Conservation (phyloP, 1,284 basidiomycete genomes). For the Marasmius tenuissimus region DNA sequence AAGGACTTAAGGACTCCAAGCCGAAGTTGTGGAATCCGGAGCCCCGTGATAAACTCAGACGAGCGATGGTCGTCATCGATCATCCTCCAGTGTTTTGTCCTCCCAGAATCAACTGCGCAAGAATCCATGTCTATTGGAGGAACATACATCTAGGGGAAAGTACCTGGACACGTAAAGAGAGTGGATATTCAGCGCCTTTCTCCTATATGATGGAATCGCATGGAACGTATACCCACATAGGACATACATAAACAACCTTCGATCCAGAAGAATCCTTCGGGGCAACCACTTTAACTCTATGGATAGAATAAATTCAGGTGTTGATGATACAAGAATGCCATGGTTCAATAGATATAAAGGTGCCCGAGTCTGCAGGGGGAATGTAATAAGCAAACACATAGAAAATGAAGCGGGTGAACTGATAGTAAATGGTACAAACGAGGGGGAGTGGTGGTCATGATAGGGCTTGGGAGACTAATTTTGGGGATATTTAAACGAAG, state of each 20-base stretch:
- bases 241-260: too few relatives aligned
- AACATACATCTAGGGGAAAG: too few relatives aligned
- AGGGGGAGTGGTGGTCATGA: neutral
- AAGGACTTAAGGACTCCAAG: neutral
- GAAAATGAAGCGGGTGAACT: neutral
- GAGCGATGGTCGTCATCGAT: too few relatives aligned
- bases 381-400: neutral
- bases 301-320: neutral
- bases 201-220: too few relatives aligned
- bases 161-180: too few relatives aligned
- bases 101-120: neutral
- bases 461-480: neutral
- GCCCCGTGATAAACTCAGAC: neutral
- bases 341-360: slow-evolving; percentile 4
- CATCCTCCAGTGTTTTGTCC: too few relatives aligned
- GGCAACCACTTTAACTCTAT: neutral
- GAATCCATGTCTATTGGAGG: too few relatives aligned
- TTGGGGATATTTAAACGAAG: neutral
- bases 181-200: too few relatives aligned
- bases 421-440: slow-evolving; percentile 1
- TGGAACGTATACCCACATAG: too few relatives aligned
- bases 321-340: slow-evolving; percentile 8
- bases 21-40: neutral
- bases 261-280: neutral
- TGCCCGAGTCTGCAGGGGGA: neutral